Percentiles rank a stretch among this genome's conserved stretches.
phyloP scores from a whole-genome alignment of 2,329 filamentous ascomycete genomes.

The Sarocladium brachiariae region DNA sequence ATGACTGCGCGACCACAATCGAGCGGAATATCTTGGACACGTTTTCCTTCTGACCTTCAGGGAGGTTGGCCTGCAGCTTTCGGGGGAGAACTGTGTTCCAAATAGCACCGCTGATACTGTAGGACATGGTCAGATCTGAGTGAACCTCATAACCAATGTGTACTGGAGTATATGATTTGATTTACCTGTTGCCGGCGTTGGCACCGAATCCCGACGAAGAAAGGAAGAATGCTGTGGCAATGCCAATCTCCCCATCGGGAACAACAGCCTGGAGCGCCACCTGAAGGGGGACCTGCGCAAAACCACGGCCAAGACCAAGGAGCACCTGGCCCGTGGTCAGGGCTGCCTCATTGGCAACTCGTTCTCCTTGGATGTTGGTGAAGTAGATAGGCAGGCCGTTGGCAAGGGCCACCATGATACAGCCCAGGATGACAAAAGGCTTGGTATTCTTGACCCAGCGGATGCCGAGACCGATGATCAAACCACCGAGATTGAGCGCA shows the following conservation, averaged over 20 bases:
- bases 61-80: slow-evolving; percentile 18
- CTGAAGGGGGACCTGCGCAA: slow-evolving; percentile 24
- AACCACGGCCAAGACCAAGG: slow-evolving; percentile 27
- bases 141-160: no score
- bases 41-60: slow-evolving; percentile 12
- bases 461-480: slow-evolving; percentile 27
- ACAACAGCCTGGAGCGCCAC: slow-evolving; percentile 28
- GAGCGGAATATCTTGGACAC: slow-evolving; percentile 17
- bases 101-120: slow-evolving; percentile 28
- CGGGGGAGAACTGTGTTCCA: slow-evolving; percentile 24
- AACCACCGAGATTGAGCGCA: slow-evolving; percentile 28
- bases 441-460: slow-evolving; percentile 28
- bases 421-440: slow-evolving; percentile 24
- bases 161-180: no score
- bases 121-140: neutral
- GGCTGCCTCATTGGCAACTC: slow-evolving; percentile 23
- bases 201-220: slow-evolving; percentile 26
- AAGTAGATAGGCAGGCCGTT: slow-evolving; percentile 26
- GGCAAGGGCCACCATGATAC: slow-evolving; percentile 26
- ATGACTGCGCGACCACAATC: slow-evolving; percentile 19
- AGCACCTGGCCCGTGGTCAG: slow-evolving; percentile 27
- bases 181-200: slow-evolving; percentile 18
- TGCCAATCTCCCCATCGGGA: slow-evolving; percentile 24
- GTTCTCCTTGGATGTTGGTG: slow-evolving; percentile 19
- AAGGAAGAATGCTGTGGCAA: slow-evolving; percentile 28